These are phyloP conservation scores for Cryptococcus floricola DNA, from an alignment of 1,284 basidiomycete species.

Conservation along the genomic window DNA sequence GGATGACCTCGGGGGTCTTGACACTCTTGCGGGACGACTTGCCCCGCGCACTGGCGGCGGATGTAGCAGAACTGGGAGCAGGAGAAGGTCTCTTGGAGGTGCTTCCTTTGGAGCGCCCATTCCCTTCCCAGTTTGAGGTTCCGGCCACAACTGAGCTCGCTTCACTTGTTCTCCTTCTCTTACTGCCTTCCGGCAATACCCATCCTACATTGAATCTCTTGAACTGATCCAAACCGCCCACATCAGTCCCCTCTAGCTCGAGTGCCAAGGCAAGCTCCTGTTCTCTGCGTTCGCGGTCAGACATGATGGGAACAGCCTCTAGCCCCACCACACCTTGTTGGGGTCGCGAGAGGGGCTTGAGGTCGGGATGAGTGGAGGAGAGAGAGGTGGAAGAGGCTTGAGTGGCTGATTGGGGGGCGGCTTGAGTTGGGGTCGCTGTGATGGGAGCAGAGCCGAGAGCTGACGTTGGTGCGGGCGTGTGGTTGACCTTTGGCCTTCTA, in stretches of 20 bases:
- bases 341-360: neutral
- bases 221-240: constrained; percentile 72
- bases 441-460: no score
- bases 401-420: neutral
- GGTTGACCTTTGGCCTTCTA: neutral
- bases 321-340: constrained; percentile 42
- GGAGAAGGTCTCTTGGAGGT: no score
- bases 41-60: no score
- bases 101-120: no score
- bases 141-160: neutral
- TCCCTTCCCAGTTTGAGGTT: no score
- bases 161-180: constrained; percentile 55
- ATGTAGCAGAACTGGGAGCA: no score
- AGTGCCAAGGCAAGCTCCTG: constrained; percentile 25
- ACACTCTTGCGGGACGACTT: no score
- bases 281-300: constrained; percentile 49
- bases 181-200: constrained; percentile 74
- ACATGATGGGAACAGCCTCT: constrained; percentile 27
- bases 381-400: neutral
- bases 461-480: no score
- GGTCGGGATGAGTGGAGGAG: neutral
- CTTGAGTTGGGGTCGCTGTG: no score
- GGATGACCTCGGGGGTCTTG: constrained; percentile 12
- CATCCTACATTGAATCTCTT: constrained; percentile 80
- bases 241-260: constrained; percentile 57